Evolutionary conservation across 2,329 filamentous ascomycete genomes (phyloP).

Genomic region (Hypoxylon sp.): DNA sequence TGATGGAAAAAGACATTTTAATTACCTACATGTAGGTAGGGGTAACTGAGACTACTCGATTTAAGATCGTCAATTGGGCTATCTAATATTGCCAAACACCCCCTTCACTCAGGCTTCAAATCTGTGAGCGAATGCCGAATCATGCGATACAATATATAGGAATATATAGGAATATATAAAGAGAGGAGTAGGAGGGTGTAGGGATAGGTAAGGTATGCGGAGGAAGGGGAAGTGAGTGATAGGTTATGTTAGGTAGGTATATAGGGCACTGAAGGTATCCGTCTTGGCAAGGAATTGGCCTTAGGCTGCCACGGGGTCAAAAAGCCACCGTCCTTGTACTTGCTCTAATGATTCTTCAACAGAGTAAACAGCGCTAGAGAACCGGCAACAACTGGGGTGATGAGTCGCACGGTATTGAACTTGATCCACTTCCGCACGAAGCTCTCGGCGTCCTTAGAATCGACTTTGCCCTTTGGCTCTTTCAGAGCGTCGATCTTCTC

Average conservation of each 20-base stretch:
- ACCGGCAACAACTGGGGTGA: constrained; percentile 56
- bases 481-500: constrained; percentile 61
- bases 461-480: constrained; percentile 45
- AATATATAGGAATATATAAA: too few species aligned
- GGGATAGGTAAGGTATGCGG: background rate
- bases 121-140: constrained; percentile 2
- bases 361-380: constrained; percentile 55
- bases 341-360: constrained; percentile 45
- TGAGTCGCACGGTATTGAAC: constrained; percentile 55
- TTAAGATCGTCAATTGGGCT: background rate
- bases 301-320: background rate
- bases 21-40: too few species aligned
- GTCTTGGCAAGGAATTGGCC: background rate
- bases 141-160: background rate
- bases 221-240: background rate
- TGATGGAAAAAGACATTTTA: background rate
- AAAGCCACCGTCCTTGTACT: background rate
- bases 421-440: constrained; percentile 56
- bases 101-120: background rate
- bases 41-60: background rate
- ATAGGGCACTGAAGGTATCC: background rate
- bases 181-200: background rate
- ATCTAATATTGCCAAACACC: constrained; percentile 2
- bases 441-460: constrained; percentile 52
- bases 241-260: background rate